Evolutionary conservation across 1,284 basidiomycete genomes (phyloP).

Genomic region (Marasmius oreades): DNA sequence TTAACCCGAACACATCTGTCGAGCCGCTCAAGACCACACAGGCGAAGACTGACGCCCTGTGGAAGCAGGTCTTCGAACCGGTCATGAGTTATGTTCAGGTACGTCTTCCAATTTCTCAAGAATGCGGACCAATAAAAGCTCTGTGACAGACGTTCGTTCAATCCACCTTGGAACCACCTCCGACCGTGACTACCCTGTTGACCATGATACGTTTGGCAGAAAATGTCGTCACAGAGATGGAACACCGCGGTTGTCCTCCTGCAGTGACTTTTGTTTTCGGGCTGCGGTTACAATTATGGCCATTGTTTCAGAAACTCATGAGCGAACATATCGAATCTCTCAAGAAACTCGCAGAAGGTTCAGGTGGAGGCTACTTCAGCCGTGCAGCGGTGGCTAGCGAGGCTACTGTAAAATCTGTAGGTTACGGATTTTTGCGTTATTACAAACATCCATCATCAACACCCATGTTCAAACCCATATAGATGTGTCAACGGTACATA

Average conservation of each 20-base stretch:
- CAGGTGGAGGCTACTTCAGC: conserved; percentile 61
- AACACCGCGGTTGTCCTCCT: conserved; percentile 73
- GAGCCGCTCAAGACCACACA: conserved; percentile 58
- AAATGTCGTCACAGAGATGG: conserved; percentile 67
- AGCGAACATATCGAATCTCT: conserved; percentile 79
- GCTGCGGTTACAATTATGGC: conserved; percentile 85
- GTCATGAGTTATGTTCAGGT: conserved; percentile 82
- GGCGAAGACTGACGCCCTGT: conserved; percentile 56
- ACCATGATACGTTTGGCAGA: conserved; percentile 90
- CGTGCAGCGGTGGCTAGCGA: conserved; percentile 68
- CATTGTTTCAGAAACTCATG: conserved; percentile 86
- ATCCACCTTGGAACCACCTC: conserved; percentile 63
- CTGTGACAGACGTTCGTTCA: conserved; percentile 60
- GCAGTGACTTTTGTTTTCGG: conserved; percentile 78
- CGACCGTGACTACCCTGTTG: conserved; percentile 71
- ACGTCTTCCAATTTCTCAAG: conserved; percentile 16
- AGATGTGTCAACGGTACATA: conserved; percentile 68
- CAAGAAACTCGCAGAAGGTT: conserved; percentile 76
- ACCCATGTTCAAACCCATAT: conserved; percentile 6
- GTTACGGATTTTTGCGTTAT: conserved; percentile 22
- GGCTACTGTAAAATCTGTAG: conserved; percentile 55
- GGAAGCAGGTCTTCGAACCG: conserved; percentile 91
- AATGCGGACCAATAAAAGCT: not conserved
- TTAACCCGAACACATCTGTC: conserved; percentile 24
- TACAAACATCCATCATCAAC: not conserved